Evolutionary conservation across 2,329 filamentous ascomycete species (phyloP), one percentile per base, ranked within the genome.

Genomic region (Annulohypoxylon truncatum): DNA sequence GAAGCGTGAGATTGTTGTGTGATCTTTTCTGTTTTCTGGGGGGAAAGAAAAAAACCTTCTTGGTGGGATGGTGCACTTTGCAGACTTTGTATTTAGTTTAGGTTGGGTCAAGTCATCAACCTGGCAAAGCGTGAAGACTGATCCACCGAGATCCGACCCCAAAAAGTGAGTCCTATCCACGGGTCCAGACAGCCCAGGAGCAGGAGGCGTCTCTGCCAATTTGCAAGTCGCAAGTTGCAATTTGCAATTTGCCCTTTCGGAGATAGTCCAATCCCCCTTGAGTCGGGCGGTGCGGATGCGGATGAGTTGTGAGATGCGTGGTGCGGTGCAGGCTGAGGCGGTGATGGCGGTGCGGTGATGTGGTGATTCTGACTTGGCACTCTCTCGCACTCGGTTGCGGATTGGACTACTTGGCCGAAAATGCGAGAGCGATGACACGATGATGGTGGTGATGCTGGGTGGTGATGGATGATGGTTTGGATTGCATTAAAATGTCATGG

Each of bases 401-500:
- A 12, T 13, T 46, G 20, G 31, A 13, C 28, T 48, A 38, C 35
- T 38, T 38, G n/a, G 52, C 47, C 13, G 54, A 55, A 56, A 64
- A 64, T 46, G 52, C 44, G 57, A 59, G 35, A 47, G 42, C 29
- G 57, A 60, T 51, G 68, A 71, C 55, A 68, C 54, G 54, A 58
- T 51, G 68, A 71, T 58, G 67, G 54, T 62, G 66, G 66, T 72
- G 72, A 60, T 68, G 73, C 68, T 72, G 72, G 59, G 38, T 42
- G 38, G 10, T 20, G 38, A 9, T 3, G 64, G 67, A 63, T 54
- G 67, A 64, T 55, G 66, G 67, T 68, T 67, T 69, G 61, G 59
- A 64, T 56, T 46, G 10, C 3, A 40, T 40, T 55, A 64, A 60
- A 60, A 57, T 47, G 57, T 61, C 62, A 61, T 61, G 58, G 63